phyloP scores from a whole-genome alignment of 108 stramenopile genomes.

The Discostella stelligeroides region DNA sequence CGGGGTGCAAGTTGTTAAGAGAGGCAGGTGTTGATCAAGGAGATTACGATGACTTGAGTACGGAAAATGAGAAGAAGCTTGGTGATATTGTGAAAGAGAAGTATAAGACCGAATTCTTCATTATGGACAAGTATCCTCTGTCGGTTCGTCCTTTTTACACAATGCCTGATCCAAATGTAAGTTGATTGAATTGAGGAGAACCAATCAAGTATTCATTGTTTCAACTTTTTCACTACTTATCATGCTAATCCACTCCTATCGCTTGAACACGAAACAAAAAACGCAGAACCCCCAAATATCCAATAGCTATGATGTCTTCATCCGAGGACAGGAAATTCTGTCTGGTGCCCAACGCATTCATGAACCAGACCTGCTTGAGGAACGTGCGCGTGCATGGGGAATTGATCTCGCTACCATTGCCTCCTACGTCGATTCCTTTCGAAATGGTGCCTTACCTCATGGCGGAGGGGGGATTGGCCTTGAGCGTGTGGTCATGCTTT shows the following conservation, averaged over 20 bases:
- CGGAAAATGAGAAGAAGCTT: constrained; percentile 97
- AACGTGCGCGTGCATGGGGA: constrained; percentile 88
- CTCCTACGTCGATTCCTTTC: constrained; percentile 95
- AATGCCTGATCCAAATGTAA: constrained; percentile 94
- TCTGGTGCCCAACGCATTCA: constrained; percentile 99
- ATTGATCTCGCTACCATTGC: constrained; percentile 90
- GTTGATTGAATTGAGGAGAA: constrained; percentile 13
- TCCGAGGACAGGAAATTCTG: constrained; percentile 99
- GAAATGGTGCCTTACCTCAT: constrained; percentile 96
- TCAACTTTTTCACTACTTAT: background rate
- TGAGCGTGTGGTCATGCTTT: constrained; percentile 99
- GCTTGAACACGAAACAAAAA: background rate
- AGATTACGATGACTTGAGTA: constrained; percentile 95
- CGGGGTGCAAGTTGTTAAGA: constrained; percentile 86
- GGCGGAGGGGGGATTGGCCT: constrained; percentile 98
- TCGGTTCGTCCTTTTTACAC: constrained; percentile 98
- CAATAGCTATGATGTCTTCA: constrained; percentile 99
- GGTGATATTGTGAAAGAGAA: constrained; percentile 96
- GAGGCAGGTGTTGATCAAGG: constrained; percentile 87
- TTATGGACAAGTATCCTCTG: constrained; percentile 99
- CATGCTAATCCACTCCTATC: constrained; percentile 1
- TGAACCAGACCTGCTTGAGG: constrained; percentile 91
- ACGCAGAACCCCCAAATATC: constrained; percentile 83
- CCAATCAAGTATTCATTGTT: too few species aligned
- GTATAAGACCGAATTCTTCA: constrained; percentile 98